Evolutionary conservation across 78 protist species (phyloP).

Genomic region (Dictyostelium citrinum): DNA sequence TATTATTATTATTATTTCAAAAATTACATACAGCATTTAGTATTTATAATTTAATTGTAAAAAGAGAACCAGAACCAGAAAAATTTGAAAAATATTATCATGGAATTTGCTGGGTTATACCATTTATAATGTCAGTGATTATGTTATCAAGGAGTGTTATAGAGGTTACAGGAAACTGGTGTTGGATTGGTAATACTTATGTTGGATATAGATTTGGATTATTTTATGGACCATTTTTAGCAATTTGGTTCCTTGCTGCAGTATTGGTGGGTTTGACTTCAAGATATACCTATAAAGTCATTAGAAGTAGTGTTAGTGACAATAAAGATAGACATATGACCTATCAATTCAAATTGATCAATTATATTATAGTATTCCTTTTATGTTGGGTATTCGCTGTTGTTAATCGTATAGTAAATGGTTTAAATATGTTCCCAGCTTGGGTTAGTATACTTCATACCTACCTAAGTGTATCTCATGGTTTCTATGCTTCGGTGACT

Average conservation of each 20-base stretch:
- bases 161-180: slow-evolving; percentile 33
- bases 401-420: slow-evolving; percentile 30
- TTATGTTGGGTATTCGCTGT: slow-evolving; percentile 66
- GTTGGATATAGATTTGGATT: slow-evolving; percentile 17
- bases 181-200: slow-evolving; percentile 43
- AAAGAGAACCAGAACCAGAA: slow-evolving; percentile 56
- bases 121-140: slow-evolving; percentile 13
- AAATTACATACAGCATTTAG: neutral
- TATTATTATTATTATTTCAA: neutral
- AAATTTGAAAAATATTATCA: slow-evolving; percentile 38
- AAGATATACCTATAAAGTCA: slow-evolving; percentile 38
- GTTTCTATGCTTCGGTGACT: slow-evolving; percentile 16
- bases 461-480: slow-evolving; percentile 48
- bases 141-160: slow-evolving; percentile 35
- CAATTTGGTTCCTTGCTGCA: slow-evolving; percentile 14
- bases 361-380: slow-evolving; percentile 50
- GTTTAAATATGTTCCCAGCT: neutral
- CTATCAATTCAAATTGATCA: slow-evolving; percentile 68
- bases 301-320: slow-evolving; percentile 10
- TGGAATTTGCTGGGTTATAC: slow-evolving; percentile 27
- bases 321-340: slow-evolving; percentile 48
- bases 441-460: slow-evolving; percentile 39
- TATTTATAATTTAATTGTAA: slow-evolving; percentile 38
- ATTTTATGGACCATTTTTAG: slow-evolving; percentile 31
- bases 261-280: slow-evolving; percentile 24